Percentiles rank a stretch among this genome's conserved stretches.
Conservation (phyloP, 352 stramenopile genomes). For the Phytophthora vignae region DNA sequence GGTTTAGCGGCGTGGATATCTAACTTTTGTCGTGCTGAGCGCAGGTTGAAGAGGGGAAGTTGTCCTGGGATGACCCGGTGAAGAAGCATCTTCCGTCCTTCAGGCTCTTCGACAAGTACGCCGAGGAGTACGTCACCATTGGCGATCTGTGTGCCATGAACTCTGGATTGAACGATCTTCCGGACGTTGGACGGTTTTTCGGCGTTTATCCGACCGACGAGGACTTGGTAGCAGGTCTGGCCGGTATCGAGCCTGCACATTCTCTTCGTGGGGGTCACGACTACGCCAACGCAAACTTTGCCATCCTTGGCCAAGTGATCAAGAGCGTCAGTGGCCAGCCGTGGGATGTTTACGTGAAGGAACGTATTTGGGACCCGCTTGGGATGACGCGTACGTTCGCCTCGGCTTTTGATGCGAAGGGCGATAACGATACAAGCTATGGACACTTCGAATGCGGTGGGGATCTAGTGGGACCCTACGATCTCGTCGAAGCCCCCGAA, state of each 20-base stretch:
- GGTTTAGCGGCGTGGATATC: background rate
- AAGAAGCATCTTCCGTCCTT: constrained; percentile 65
- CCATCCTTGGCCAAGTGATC: constrained; percentile 68
- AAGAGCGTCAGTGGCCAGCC: constrained; percentile 48
- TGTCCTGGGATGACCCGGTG: constrained; percentile 62
- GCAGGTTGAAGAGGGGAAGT: constrained; percentile 58
- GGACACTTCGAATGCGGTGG: constrained; percentile 64
- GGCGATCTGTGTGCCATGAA: constrained; percentile 71
- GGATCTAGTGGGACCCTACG: constrained; percentile 53
- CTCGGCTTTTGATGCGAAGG: constrained; percentile 37
- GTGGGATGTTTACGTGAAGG: constrained; percentile 62
- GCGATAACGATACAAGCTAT: constrained; percentile 39
- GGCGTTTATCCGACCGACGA: constrained; percentile 50
- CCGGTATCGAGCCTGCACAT: background rate
- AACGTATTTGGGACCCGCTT: constrained; percentile 61
- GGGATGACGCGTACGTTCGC: constrained; percentile 67
- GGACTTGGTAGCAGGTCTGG: constrained; percentile 33
- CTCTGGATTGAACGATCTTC: constrained; percentile 46
- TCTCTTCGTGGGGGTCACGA: background rate
- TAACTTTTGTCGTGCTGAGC: background rate
- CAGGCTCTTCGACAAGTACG: constrained; percentile 67
- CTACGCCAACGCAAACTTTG: constrained; percentile 34
- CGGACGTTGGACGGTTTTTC: constrained; percentile 40
- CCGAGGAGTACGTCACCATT: constrained; percentile 56
- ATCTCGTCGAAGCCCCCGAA: constrained; percentile 42